Base-by-base conservation (phyloP, 495 filamentous ascomycete species). In the Alectoria sarmentosa region DNA sequence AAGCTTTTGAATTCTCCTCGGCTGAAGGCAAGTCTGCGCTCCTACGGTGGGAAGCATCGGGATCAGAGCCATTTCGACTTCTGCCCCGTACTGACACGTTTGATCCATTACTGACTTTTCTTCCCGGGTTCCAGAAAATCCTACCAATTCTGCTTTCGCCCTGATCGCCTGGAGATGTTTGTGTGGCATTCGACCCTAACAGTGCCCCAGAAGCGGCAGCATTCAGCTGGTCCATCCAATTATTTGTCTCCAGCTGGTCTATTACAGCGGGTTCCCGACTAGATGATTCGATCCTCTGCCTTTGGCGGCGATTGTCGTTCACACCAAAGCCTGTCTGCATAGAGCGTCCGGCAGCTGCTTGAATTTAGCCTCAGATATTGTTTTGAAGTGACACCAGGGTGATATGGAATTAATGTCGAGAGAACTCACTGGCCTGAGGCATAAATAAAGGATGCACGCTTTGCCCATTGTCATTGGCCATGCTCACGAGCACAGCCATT, bases 381-480 rank as follows among this genome's bases (percentile, higher is more conserved):
- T 72, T 30, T 65, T 61, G n/a, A n/a, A n/a, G n/a, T n/a, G n/a
- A n/a, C n/a, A n/a, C n/a, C 11, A 67, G 66, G 60, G 61, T 69
- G 46, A 63, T 3, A 1, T 60, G 65, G 21, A 66, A 73, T 70
- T 63, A 52, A 72, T 70, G 23, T 63, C 67, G n/a, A 66, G 69
- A 11, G 70, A 46, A 54, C 55, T 60, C 52, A 64, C 67, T 67
- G 36, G 60, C 72, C 54, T 69, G 67, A 19, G 65, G 63, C 7
- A 67, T 62, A 65, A 79, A 79, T 63, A 79, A 79, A n/a, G 76
- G 76, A 65, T 79, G 76, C 4, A 78, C 61, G 39, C 72, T 74
- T 46, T 71, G 71, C 41, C 68, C 66, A 34, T 68, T 38, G 15
- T 46, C 65, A 17, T 56, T 61, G n/a, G 61, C 46, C 69, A 72